Evolutionary conservation across 768 basidiomycete species (phyloP), one percentile per base, ranked within the genome.

Genomic region (Steccherinum ochraceum): DNA sequence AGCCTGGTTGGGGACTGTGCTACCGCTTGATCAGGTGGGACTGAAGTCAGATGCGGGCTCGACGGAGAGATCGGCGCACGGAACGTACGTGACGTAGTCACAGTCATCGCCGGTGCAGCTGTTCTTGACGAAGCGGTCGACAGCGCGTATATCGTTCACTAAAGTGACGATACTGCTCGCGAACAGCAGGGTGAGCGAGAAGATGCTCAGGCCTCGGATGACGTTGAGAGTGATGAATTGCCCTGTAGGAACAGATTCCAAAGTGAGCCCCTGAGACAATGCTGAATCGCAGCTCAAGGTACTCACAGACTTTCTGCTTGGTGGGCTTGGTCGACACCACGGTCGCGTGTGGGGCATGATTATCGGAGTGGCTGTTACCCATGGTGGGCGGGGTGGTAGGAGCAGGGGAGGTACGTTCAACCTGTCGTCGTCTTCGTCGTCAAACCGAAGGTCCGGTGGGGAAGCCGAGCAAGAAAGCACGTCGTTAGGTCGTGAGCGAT

Each of bases 1-100:
- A 30, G 89, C 79, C 65, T 95, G 92, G 66, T 91, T 90, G 4
- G 93, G 93, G 4, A 96, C 90, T 2, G 90, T 90, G 66, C 84
- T 89, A 44, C 67, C 60, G 50, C 80, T 86, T 54, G 70, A 80
- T 48, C 51, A 54, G 43, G 50, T 23, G n/a, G n/a, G 11, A 39
- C 35, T n/a, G 35, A 16, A 40, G 24, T 49, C 40, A 42, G 52
- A 25, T n/a, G n/a, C n/a, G 12, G n/a, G 3, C 20, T 19, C 4
- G 5, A 27, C 5, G 39, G 13, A 18, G n/a, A 20, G 13, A n/a
- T n/a, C n/a, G n/a, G n/a, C n/a, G 12, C 24, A 51, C 45, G 50
- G 24, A 46, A 69, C 82, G 47, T 66, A 89, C 81, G 78, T 72
- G 56, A 90, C 86, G 64, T 93, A 93, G 59, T 92, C 89, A 59